phyloP scores from a whole-genome alignment of 768 basidiomycete species.

The Termitomyces sp. region DNA sequence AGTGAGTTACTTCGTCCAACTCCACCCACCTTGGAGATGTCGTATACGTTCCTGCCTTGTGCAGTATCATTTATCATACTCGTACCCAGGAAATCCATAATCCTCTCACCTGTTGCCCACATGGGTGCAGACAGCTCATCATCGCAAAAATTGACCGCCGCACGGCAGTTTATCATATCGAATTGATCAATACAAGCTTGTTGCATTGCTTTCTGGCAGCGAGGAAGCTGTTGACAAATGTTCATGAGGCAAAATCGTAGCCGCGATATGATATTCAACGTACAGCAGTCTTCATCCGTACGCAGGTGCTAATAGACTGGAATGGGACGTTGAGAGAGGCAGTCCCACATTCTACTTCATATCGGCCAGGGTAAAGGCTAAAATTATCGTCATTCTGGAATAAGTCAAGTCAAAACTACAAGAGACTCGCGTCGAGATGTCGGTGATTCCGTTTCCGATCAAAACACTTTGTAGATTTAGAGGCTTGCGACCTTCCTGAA shows the following conservation, averaged over 20 bases:
- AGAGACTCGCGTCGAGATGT: constrained; percentile 38
- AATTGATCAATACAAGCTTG: constrained; percentile 61
- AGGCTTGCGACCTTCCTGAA: constrained; percentile 49
- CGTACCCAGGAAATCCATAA: constrained; percentile 10
- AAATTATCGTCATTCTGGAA: background rate
- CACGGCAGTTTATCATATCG: constrained; percentile 65
- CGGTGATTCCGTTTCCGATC: constrained; percentile 61
- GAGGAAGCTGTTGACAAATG: constrained; percentile 48
- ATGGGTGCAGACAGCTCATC: constrained; percentile 40
- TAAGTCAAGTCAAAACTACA: background rate
- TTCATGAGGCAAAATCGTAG: constrained; percentile 5
- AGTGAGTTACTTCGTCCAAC: too few relatives aligned
- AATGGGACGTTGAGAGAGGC: constrained; percentile 54
- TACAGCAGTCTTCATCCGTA: constrained; percentile 62
- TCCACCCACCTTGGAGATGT: constrained; percentile 20
- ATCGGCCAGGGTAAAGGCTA: constrained; percentile 45
- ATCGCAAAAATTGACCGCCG: constrained; percentile 66
- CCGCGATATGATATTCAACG: constrained; percentile 11
- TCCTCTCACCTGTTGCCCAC: constrained; percentile 38
- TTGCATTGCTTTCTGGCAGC: constrained; percentile 59
- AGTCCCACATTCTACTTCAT: constrained; percentile 60
- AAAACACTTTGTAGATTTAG: constrained; percentile 67
- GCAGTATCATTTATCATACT: background rate
- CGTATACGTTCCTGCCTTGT: constrained; percentile 23
- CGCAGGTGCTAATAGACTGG: constrained; percentile 48